Evolutionary conservation across 2,329 filamentous ascomycete species (phyloP).

Genomic region (Leptodontidium sp.): DNA sequence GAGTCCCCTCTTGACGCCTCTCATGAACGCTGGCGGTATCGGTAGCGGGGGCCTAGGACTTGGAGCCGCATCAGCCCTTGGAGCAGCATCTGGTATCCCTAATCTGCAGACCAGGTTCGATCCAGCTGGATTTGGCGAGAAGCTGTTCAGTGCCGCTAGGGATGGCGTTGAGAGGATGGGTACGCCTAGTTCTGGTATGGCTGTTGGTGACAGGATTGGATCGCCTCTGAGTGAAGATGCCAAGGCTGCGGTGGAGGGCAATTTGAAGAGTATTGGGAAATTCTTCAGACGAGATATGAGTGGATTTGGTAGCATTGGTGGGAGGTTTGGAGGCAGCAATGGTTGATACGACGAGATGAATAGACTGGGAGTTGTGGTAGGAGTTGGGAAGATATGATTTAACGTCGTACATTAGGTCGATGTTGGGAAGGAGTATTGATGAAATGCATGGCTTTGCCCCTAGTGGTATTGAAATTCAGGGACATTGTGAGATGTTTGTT

Average conservation of each 20-base stretch:
- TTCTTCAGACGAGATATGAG: conserved; percentile 93
- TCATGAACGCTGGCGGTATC: conserved; percentile 60
- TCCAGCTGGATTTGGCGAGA: conserved; percentile 82
- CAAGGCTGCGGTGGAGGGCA: conserved; percentile 85
- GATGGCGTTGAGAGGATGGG: conserved; percentile 84
- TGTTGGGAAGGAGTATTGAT: no score
- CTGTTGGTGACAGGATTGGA: conserved; percentile 36
- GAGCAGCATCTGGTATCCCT: conserved; percentile 47
- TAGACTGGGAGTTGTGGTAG: background rate
- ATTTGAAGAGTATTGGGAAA: conserved; percentile 93
- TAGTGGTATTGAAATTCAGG: no score
- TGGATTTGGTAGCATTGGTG: conserved; percentile 76
- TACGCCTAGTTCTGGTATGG: conserved; percentile 32
- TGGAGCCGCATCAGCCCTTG: conserved; percentile 53
- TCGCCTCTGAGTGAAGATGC: conserved; percentile 53
- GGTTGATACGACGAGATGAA: conserved; percentile 21
- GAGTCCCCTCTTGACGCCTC: conserved; percentile 74
- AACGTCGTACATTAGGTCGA: no score
- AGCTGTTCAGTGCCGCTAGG: conserved; percentile 85
- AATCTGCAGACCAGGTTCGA: conserved; percentile 72
- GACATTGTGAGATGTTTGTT: no score
- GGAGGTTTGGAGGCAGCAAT: conserved; percentile 52
- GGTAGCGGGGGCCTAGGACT: conserved; percentile 56
- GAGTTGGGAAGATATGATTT: background rate
- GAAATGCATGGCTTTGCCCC: no score